A percentile compares a stretch with the other conserved stretches of the same genome.
These are phyloP conservation scores for Hypoxylon sp. DNA, from an alignment of 2,329 filamentous ascomycete genomes.

Conservation along the genomic window DNA sequence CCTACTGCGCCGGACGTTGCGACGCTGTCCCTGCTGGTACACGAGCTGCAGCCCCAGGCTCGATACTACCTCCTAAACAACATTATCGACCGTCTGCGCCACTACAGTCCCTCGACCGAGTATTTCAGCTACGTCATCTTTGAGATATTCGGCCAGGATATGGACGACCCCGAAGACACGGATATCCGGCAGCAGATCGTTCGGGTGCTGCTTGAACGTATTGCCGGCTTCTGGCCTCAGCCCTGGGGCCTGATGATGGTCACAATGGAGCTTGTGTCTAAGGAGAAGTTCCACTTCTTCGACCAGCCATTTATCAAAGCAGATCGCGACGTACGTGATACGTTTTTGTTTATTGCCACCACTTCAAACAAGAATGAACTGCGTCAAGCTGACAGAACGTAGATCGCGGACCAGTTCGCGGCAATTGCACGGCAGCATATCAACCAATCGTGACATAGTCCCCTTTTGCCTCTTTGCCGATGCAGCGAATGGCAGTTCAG, in stretches of 20 bases:
- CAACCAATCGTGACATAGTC: slow-evolving; percentile 17
- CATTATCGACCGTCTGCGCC: slow-evolving; percentile 91
- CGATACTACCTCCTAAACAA: slow-evolving; percentile 85
- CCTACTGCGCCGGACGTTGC: slow-evolving; percentile 71
- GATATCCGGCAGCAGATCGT: slow-evolving; percentile 92
- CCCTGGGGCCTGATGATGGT: slow-evolving; percentile 95
- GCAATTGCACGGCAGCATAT: slow-evolving; percentile 38
- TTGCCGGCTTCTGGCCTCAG: slow-evolving; percentile 89
- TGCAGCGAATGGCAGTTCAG: not conserved
- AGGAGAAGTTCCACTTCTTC: slow-evolving; percentile 90
- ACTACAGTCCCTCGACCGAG: slow-evolving; percentile 86
- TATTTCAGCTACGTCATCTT: slow-evolving; percentile 90
- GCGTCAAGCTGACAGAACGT: slow-evolving; percentile 20
- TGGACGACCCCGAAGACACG: slow-evolving; percentile 75
- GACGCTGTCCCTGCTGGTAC: slow-evolving; percentile 78
- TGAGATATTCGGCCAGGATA: slow-evolving; percentile 82
- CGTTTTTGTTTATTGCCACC: not conserved
- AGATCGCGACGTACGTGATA: slow-evolving; percentile 75
- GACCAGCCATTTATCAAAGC: slow-evolving; percentile 91
- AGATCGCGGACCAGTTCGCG: slow-evolving; percentile 44
- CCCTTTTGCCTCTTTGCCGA: not conserved
- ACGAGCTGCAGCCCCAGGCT: slow-evolving; percentile 76
- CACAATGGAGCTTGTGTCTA: slow-evolving; percentile 88
- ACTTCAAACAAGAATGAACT: not conserved
- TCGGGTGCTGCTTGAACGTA: slow-evolving; percentile 84